Evolutionary conservation across 805 yeast genomes (phyloP).

Genomic region (Cyberlindnera amylophila): DNA sequence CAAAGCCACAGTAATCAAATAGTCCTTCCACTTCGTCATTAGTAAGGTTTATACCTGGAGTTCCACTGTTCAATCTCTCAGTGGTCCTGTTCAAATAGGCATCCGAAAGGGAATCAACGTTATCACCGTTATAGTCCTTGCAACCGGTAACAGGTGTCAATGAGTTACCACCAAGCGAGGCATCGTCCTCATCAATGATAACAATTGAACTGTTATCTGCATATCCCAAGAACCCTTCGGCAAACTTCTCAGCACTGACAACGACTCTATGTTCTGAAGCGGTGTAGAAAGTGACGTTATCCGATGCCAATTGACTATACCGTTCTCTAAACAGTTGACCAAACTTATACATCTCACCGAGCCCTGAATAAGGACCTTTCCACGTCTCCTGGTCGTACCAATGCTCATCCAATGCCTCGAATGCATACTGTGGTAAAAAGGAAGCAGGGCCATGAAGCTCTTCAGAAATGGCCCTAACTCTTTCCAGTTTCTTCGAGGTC

Average conservation of each 20-base stretch:
- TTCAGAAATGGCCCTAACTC: conserved; percentile 37
- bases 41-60: conserved; percentile 39
- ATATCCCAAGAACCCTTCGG: conserved; percentile 47
- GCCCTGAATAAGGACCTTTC: conserved; percentile 50
- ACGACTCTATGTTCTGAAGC: conserved; percentile 53
- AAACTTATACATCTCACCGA: conserved; percentile 42
- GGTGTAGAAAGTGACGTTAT: conserved; percentile 46
- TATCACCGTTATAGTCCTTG: conserved; percentile 38
- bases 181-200: conserved; percentile 42
- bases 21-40: conserved; percentile 37
- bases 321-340: conserved; percentile 47
- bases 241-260: conserved; percentile 52
- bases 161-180: conserved; percentile 51
- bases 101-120: conserved; percentile 28
- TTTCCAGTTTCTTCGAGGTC: conserved; percentile 12
- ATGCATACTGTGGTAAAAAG: conserved; percentile 39
- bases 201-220: conserved; percentile 36
- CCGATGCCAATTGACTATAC: conserved; percentile 41
- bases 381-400: conserved; percentile 49
- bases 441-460: conserved; percentile 17
- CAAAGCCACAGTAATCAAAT: conserved; percentile 47
- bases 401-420: conserved; percentile 37
- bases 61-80: conserved; percentile 32
- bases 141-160: conserved; percentile 45
- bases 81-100: conserved; percentile 25